Evolutionary conservation across 1,284 basidiomycete genomes (phyloP).

Genomic region (Ceratobasidium sp.): DNA sequence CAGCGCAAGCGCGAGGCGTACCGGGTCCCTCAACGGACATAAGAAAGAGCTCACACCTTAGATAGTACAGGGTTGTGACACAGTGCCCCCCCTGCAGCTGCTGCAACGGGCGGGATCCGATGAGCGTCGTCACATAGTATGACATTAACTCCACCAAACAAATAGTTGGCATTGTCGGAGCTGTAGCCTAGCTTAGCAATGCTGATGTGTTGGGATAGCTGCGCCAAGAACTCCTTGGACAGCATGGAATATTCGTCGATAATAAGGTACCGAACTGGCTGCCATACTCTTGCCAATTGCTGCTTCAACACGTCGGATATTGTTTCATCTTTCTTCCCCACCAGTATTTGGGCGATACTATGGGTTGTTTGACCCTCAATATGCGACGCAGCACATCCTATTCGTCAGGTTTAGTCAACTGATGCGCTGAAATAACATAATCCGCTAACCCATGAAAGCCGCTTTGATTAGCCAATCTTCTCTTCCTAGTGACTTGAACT

Average conservation of each 20-base stretch:
- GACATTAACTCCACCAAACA: constrained; percentile 61
- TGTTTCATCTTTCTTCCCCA: not conserved
- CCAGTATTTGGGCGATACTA: not conserved
- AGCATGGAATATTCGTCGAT: constrained; percentile 61
- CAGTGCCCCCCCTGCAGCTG: constrained; percentile 48
- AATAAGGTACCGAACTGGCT: constrained; percentile 55
- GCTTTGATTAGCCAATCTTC: constrained; percentile 53
- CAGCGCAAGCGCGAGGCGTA: too few species aligned
- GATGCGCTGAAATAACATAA: not conserved
- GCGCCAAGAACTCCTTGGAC: constrained; percentile 54
- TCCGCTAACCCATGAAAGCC: constrained; percentile 57
- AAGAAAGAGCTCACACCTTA: too few species aligned
- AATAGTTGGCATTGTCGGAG: constrained; percentile 13
- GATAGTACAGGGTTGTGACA: constrained; percentile 48
- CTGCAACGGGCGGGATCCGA: constrained; percentile 61
- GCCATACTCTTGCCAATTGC: constrained; percentile 18
- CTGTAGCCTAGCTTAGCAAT: constrained; percentile 49
- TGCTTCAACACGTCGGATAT: not conserved
- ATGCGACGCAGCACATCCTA: constrained; percentile 55
- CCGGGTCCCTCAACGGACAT: too few species aligned
- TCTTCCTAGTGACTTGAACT: not conserved
- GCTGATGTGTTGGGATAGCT: constrained; percentile 52
- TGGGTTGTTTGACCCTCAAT: constrained; percentile 59
- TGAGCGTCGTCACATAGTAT: constrained; percentile 62
- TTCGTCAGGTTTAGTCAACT: not conserved